A percentile compares a stretch with the other conserved stretches of the same genome.
phyloP scores from a whole-genome alignment of 306 rosid species.

The Ziziphus jujuba region DNA sequence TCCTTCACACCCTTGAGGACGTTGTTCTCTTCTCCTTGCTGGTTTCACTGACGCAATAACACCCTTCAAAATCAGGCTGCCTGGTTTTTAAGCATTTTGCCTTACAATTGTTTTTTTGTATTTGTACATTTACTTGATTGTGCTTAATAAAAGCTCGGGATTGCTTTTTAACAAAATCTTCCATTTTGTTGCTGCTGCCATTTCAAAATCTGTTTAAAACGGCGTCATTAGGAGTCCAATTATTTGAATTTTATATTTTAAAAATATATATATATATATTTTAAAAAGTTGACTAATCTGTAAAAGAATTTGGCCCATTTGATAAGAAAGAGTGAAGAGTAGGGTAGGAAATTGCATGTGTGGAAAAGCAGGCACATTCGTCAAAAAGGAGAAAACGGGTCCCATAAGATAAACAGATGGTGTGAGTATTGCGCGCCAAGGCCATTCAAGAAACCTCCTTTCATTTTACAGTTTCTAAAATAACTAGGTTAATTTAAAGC shows the following conservation, averaged over 20 bases:
- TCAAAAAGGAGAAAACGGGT: conserved; percentile 6
- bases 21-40: not conserved
- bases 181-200: too few species aligned
- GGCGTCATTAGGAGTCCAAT: too few species aligned
- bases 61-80: too few species aligned
- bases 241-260: too few species aligned
- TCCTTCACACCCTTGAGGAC: conserved; percentile 52
- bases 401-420: conserved; percentile 11
- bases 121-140: not conserved
- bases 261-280: too few species aligned
- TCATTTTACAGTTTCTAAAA: not conserved
- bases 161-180: too few species aligned
- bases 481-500: not conserved
- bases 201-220: too few species aligned
- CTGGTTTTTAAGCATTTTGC: not conserved
- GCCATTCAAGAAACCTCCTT: conserved; percentile 26
- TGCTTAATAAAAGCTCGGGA: too few species aligned
- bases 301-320: too few species aligned
- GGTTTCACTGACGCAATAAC: too few species aligned
- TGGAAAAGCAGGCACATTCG: conserved; percentile 4
- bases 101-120: not conserved
- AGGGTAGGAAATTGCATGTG: not conserved
- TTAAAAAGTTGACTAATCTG: not conserved
- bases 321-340: not conserved
- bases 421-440: conserved; percentile 39